phyloP scores from a whole-genome alignment of 2,329 filamentous ascomycete genomes.

The Laburnicola sp. region DNA sequence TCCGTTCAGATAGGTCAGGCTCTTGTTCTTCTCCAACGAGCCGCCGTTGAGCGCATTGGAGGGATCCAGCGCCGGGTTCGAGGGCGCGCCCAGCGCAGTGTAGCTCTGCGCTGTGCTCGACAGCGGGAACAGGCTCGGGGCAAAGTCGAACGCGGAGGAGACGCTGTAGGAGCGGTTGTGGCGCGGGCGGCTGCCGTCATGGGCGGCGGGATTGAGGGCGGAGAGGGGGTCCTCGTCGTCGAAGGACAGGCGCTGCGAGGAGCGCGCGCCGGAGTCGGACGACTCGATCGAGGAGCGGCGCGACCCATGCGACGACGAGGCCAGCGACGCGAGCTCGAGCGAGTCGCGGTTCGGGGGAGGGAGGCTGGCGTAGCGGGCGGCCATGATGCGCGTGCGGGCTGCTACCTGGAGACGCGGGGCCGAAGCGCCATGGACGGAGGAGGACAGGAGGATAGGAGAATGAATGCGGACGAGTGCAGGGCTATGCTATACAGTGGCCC shows the following conservation, averaged over 20 bases:
- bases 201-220: conserved; percentile 58
- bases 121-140: conserved; percentile 87
- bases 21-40: conserved; percentile 94
- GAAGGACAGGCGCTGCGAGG: conserved; percentile 87
- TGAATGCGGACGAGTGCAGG: not conserved
- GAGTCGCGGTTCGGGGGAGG: conserved; percentile 72
- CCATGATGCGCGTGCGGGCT: conserved; percentile 34
- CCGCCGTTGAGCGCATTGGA: conserved; percentile 67
- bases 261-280: conserved; percentile 80
- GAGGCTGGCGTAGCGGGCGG: conserved; percentile 43
- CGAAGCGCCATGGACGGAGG: conserved; percentile 31
- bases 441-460: not conserved
- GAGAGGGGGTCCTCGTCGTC: conserved; percentile 80
- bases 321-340: conserved; percentile 91
- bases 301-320: conserved; percentile 73
- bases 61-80: conserved; percentile 58
- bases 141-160: conserved; percentile 92
- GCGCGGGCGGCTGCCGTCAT: conserved; percentile 43
- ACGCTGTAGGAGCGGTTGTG: conserved; percentile 79
- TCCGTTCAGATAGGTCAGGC: conserved; percentile 90
- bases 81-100: conserved; percentile 79
- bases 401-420: conserved; percentile 21
- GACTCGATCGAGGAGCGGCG: conserved; percentile 71
- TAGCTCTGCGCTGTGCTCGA: conserved; percentile 79
- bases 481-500: conserved; percentile 5